Percentiles rank a stretch among this genome's conserved stretches.
Conservation (phyloP, 2,329 filamentous ascomycete genomes). For the Penicillium capsulatum region DNA sequence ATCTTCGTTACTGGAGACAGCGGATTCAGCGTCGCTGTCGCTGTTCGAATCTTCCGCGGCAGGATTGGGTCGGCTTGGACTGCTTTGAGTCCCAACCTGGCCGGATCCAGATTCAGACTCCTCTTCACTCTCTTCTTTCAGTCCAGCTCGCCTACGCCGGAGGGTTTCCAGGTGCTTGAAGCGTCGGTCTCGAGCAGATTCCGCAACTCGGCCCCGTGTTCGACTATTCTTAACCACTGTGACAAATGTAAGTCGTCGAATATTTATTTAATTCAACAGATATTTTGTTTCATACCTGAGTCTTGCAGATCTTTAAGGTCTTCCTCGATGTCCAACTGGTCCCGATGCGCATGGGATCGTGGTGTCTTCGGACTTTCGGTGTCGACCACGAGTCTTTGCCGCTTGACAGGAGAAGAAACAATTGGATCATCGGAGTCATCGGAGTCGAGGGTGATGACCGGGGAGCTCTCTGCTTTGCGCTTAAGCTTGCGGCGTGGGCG, state of each 20-base stretch:
- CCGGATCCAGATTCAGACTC: conserved; percentile 9
- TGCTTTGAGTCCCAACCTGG: conserved; percentile 13
- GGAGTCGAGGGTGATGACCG: conserved; percentile 23
- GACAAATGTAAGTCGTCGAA: conserved; percentile 14
- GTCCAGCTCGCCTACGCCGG: conserved; percentile 41
- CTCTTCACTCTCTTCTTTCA: conserved; percentile 29
- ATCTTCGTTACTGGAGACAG: conserved; percentile 37
- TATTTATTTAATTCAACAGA: not conserved
- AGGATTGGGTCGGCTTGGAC: conserved; percentile 12
- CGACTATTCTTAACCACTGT: conserved; percentile 37
- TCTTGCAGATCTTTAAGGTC: conserved; percentile 45
- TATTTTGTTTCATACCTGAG: conserved; percentile 32
- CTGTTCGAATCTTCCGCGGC: conserved; percentile 13
- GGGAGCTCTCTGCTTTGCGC: conserved; percentile 22
- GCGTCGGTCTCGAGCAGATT: conserved; percentile 38
- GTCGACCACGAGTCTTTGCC: conserved; percentile 15
- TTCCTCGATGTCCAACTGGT: conserved; percentile 42
- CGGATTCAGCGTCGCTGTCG: conserved; percentile 32
- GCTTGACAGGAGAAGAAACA: conserved; percentile 29
- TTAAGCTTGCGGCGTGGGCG: conserved; percentile 28
- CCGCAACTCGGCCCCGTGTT: conserved; percentile 40
- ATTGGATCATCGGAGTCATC: conserved; percentile 28
- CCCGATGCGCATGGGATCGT: conserved; percentile 25
- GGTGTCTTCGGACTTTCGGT: conserved; percentile 24
- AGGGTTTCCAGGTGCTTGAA: conserved; percentile 43